These are phyloP conservation scores for Fusarium solani-melongenae DNA, from an alignment of 2,329 filamentous ascomycete genomes.

Conservation along the genomic window DNA sequence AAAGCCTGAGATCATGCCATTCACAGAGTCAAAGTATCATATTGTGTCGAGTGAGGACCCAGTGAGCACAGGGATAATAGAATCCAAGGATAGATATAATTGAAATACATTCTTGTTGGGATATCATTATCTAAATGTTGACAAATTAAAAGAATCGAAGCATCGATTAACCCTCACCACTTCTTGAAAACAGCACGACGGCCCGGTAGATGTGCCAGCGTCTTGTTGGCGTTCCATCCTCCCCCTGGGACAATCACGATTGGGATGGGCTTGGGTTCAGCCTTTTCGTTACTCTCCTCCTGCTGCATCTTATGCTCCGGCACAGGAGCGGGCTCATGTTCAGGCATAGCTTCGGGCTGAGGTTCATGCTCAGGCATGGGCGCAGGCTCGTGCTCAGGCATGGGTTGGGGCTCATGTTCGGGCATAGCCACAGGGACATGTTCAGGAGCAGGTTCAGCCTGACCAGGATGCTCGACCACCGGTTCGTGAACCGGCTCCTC, in stretches of 20 bases:
- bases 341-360: neutral
- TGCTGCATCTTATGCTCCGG: neutral
- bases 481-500: neutral
- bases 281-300: neutral
- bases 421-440: neutral
- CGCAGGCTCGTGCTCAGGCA: neutral
- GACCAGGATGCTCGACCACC: neutral
- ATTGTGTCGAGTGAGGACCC: too few species aligned
- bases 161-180: constrained; percentile 4
- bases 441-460: neutral
- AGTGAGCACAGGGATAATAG: neutral
- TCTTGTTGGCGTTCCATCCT: neutral
- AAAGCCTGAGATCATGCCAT: neutral
- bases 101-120: neutral
- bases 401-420: neutral
- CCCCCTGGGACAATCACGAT: constrained; percentile 1
- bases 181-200: constrained; percentile 20
- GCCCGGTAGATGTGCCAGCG: neutral
- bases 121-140: neutral
- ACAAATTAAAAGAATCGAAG: neutral
- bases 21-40: neutral
- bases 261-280: neutral
- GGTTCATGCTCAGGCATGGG: neutral
- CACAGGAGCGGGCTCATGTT: neutral
- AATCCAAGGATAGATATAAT: neutral